Base-by-base conservation (phyloP, 148 eudicot species). In the Dianthus caryophyllus region DNA sequence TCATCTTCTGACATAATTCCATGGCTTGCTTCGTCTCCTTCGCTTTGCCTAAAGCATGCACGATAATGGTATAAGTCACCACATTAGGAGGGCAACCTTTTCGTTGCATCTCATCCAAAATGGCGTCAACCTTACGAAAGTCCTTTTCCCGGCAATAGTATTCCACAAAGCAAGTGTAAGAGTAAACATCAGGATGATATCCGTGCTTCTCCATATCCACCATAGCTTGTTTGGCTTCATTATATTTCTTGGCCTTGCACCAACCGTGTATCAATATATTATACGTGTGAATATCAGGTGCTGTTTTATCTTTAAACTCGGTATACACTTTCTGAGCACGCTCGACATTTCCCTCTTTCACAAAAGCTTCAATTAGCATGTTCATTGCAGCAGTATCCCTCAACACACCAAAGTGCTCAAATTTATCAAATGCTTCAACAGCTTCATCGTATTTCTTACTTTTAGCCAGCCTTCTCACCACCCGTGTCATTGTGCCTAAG, bases 261-360 rank as follows among this genome's bases (percentile, higher is more conserved):
- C 84, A 89, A 51, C 98, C 98, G 74, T 87, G 94, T 27, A 93
- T 73, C 75, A 93, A 81, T 21, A 84, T 61, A 63, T 87, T 89
- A 53, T 73, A 89, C 17, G 89, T 87, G 56, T 14, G 67, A 30
- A 18, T 15, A 70, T 77, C 65, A 15, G 89, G 91, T 50, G 74
- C 38, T 22, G 87, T 77, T 22, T 29, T 22, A 53, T 80, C 73
- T 68, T 83, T 89, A 20, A 78, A 88, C 58, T 87, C 84, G 30
- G 67, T 5, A 64, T 71, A 83, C 59, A 87, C 87, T 46, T 80
- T 67, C 18, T 84, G 82, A n/a, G 95, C 98, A 68, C 76, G 70
- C 78, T 93, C 98, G 55, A 89, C 84, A 58, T 87, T 77, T 14
- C 71, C 54, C 29, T 61, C 84, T 66, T 89, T 89, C 62, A 82